These are phyloP conservation scores for Micromonas pusilla DNA, from an alignment of 139 green algal species.

Conservation along the genomic window DNA sequence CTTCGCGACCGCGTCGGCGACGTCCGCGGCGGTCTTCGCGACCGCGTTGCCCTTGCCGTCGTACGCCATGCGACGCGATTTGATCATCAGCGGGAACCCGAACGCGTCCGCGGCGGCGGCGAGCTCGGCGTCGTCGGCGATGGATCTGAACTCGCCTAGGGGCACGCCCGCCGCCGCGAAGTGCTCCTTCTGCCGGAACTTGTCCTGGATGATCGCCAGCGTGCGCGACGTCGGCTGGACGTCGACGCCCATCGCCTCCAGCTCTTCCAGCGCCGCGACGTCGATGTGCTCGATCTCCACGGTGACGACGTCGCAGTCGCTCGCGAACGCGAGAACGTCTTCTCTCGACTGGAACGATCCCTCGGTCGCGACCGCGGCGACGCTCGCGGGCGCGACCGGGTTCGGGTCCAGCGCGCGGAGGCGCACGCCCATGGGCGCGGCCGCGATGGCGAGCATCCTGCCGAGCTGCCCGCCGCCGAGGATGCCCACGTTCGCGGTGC, in stretches of 20 bases:
- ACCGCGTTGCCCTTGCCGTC: conserved; percentile 89
- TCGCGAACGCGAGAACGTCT: conserved; percentile 65
- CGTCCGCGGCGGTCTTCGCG: conserved; percentile 46
- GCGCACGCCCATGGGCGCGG: conserved; percentile 68
- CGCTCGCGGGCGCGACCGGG: conserved; percentile 55
- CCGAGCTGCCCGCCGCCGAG: conserved; percentile 94
- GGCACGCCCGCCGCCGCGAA: conserved; percentile 68
- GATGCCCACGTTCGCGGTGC: conserved; percentile 68
- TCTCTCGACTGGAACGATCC: conserved; percentile 52
- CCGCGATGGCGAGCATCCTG: conserved; percentile 90
- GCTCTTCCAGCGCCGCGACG: conserved; percentile 67
- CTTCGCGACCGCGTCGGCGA: conserved; percentile 51
- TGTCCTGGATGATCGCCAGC: conserved; percentile 70
- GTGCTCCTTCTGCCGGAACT: conserved; percentile 89
- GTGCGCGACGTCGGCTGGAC: conserved; percentile 63
- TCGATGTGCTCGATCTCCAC: conserved; percentile 98
- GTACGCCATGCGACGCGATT: conserved; percentile 78
- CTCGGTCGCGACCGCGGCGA: neutral
- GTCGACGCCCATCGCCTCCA: conserved; percentile 53
- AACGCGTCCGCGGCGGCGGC: conserved; percentile 48
- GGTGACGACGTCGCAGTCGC: conserved; percentile 78
- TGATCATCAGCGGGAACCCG: conserved; percentile 94
- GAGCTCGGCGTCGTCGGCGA: conserved; percentile 35
- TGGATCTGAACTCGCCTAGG: conserved; percentile 63
- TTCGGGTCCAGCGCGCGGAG: conserved; percentile 85